Conservation (phyloP, 768 basidiomycete species). For the Russula griseocarnosa region DNA sequence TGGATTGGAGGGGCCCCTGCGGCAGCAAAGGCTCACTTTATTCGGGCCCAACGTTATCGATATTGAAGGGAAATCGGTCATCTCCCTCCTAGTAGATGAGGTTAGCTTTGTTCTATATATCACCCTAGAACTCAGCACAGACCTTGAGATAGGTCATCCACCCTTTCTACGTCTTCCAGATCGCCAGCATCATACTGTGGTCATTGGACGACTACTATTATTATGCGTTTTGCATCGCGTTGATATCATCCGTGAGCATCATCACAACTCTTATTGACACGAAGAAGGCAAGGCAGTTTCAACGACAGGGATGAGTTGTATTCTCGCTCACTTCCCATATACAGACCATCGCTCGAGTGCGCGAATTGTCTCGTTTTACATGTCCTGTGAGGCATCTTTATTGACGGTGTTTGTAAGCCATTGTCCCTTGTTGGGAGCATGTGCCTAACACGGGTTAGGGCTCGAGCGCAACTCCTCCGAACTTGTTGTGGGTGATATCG, state of each 20-base stretch:
- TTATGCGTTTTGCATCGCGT: conserved; percentile 93
- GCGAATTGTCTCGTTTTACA: conserved; percentile 89
- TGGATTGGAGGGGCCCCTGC: conserved; percentile 53
- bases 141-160: conserved; percentile 70
- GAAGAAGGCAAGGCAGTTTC: conserved; percentile 57
- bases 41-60: conserved; percentile 89
- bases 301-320: neutral
- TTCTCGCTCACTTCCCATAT: conserved; percentile 7
- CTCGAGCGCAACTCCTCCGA: conserved; percentile 63
- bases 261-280: conserved; percentile 87
- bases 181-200: conserved; percentile 93
- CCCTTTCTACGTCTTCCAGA: conserved; percentile 98
- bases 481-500: conserved; percentile 87
- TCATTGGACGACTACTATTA: conserved; percentile 94
- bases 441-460: conserved; percentile 47
- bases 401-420: conserved; percentile 53
- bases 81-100: conserved; percentile 82
- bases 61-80: conserved; percentile 79
- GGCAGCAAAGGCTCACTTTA: conserved; percentile 62
- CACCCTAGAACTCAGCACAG: neutral
- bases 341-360: conserved; percentile 89
- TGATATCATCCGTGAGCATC: conserved; percentile 85
- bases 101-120: conserved; percentile 40
- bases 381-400: conserved; percentile 69
- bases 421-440: neutral